Conservation (phyloP, 2,329 filamentous ascomycete genomes). For the Alternaria incomplexa region DNA sequence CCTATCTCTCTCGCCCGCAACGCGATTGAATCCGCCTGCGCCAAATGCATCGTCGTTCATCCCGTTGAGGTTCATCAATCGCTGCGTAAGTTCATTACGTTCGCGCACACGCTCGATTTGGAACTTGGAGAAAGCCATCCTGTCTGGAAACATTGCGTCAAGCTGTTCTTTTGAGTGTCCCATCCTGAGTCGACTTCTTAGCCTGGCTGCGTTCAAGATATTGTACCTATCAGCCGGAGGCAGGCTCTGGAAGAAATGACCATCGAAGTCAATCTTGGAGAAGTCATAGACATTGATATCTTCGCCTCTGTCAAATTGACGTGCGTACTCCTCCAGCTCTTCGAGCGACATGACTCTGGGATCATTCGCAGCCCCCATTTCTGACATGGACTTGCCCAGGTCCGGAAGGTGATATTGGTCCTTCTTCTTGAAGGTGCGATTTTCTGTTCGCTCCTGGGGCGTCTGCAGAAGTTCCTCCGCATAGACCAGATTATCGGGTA, state of each 20-base stretch:
- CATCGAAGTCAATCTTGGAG: conserved; percentile 97
- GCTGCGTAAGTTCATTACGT: conserved; percentile 91
- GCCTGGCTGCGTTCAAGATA: conserved; percentile 89
- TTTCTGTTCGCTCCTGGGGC: conserved; percentile 73
- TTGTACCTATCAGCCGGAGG: conserved; percentile 94
- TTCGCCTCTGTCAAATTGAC: conserved; percentile 89
- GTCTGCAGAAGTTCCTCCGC: conserved; percentile 88
- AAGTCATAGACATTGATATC: conserved; percentile 91
- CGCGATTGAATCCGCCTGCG: conserved; percentile 65
- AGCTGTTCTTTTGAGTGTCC: conserved; percentile 95
- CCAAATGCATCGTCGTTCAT: conserved; percentile 80
- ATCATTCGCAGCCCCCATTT: conserved; percentile 90
- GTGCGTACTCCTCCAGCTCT: conserved; percentile 91
- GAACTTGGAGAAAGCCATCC: conserved; percentile 96
- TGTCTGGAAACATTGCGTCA: conserved; percentile 94
- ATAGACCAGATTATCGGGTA: conserved; percentile 81
- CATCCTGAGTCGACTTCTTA: conserved; percentile 90
- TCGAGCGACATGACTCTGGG: conserved; percentile 95
- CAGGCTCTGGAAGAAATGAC: conserved; percentile 90
- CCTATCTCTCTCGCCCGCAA: conserved; percentile 84
- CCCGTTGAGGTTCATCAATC: conserved; percentile 91
- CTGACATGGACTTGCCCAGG: conserved; percentile 75
- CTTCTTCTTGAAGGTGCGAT: conserved; percentile 83
- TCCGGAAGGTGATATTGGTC: conserved; percentile 96
- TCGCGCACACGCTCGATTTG: conserved; percentile 94